Percentiles rank a stretch among this genome's conserved stretches.
phyloP scores from a whole-genome alignment of 768 basidiomycete genomes.

The Russula lepida region DNA sequence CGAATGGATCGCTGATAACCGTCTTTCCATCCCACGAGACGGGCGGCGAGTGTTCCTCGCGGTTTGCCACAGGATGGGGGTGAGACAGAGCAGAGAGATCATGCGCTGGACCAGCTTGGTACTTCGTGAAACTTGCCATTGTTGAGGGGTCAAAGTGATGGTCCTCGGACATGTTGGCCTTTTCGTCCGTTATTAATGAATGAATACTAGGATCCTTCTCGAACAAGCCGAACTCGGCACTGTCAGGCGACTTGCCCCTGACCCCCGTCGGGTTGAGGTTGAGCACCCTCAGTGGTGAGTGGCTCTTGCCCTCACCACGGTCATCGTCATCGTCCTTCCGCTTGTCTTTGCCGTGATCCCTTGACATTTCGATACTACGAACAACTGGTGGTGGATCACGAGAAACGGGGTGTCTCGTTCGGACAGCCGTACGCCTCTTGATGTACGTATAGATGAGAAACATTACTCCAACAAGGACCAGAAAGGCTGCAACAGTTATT shows the following conservation, averaged over 20 bases:
- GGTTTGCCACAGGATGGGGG: slow-evolving; percentile 2
- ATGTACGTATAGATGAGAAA: slow-evolving; percentile 6
- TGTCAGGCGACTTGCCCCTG: not conserved
- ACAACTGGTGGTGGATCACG: slow-evolving; percentile 5
- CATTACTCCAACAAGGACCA: slow-evolving; percentile 6
- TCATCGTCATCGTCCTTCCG: slow-evolving; percentile 6
- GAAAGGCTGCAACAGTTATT: slow-evolving; percentile 11
- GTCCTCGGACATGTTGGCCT: slow-evolving; percentile 5
- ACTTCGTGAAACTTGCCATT: slow-evolving; percentile 19
- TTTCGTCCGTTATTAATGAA: slow-evolving; percentile 16
- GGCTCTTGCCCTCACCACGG: slow-evolving; percentile 6
- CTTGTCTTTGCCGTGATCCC: not conserved
- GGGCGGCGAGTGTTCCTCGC: not conserved
- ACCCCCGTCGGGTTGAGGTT: not conserved
- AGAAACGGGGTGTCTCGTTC: not conserved
- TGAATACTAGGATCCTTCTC: slow-evolving; percentile 18
- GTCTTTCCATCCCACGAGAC: slow-evolving; percentile 15
- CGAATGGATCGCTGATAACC: slow-evolving; percentile 9
- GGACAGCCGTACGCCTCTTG: slow-evolving; percentile 1
- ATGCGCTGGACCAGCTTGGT: slow-evolving; percentile 1
- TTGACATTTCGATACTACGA: not conserved
- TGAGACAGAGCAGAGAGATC: not conserved
- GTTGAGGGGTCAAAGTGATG: slow-evolving; percentile 18
- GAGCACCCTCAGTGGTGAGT: not conserved
- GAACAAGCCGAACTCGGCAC: slow-evolving; percentile 11